Conservation (phyloP, 192 early-diverging fungal species). For the Helicostylum pulchrum region DNA sequence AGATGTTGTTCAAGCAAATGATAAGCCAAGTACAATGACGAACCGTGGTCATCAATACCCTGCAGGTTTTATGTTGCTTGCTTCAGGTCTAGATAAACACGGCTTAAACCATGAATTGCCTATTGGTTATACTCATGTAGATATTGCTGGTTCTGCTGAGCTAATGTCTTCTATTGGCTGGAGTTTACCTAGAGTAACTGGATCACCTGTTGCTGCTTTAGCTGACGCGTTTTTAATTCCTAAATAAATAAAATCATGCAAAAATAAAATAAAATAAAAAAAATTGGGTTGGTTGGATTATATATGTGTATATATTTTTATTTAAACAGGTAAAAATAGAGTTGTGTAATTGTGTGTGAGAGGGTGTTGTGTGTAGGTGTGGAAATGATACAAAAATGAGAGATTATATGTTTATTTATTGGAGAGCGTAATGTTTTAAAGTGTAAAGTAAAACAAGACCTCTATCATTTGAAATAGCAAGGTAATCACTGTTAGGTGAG, state of each 20-base stretch:
- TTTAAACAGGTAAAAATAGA: too few species aligned
- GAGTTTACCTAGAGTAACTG: conserved; percentile 68
- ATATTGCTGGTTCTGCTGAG: conserved; percentile 80
- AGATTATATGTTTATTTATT: conserved; percentile 9
- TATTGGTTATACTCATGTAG: conserved; percentile 80
- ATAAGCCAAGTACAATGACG: conserved; percentile 65
- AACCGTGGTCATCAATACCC: conserved; percentile 85
- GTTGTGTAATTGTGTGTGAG: too few species aligned
- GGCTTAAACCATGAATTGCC: conserved; percentile 58
- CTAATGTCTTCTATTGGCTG: conserved; percentile 58
- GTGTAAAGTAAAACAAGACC: conserved; percentile 88
- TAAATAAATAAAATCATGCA: too few species aligned
- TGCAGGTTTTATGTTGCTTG: conserved; percentile 76
- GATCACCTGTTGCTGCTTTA: conserved; percentile 73
- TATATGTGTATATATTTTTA: too few species aligned
- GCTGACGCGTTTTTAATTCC: conserved; percentile 63
- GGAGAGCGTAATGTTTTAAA: conserved; percentile 57
- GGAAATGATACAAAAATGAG: too few species aligned
- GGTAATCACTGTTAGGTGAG: conserved; percentile 88
- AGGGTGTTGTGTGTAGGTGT: too few species aligned
- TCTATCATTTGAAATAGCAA: conserved; percentile 88
- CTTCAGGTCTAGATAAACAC: conserved; percentile 72
- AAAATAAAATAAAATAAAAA: too few species aligned
- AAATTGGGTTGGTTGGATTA: too few species aligned
- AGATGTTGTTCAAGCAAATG: conserved; percentile 82